Percentiles rank a stretch among this genome's conserved stretches.
Conservation (phyloP, 345 rosid species). For the Clausena lansium region DNA sequence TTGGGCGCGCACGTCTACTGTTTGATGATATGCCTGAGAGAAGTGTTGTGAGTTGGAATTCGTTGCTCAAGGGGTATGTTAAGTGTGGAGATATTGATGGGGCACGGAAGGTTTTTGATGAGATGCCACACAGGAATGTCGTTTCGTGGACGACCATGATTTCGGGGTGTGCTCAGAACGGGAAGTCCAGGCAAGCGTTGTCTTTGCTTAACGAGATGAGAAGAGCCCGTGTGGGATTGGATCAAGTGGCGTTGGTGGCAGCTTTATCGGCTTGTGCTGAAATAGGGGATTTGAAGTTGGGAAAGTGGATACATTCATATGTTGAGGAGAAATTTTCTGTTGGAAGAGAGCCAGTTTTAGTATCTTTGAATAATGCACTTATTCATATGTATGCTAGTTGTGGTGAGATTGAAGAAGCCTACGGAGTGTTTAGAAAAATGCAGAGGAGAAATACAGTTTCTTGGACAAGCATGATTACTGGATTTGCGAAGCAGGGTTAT, state of each 20-base stretch:
- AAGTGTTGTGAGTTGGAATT: conserved; percentile 39
- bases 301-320: conserved; percentile 40
- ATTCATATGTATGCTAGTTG: conserved; percentile 53
- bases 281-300: conserved; percentile 34
- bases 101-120: conserved; percentile 31
- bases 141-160: conserved; percentile 48
- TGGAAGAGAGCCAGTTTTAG: conserved; percentile 15
- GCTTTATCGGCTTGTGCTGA: conserved; percentile 46
- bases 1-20: conserved; percentile 26
- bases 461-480: conserved; percentile 44
- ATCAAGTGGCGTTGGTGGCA: conserved; percentile 35
- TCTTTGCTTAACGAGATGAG: conserved; percentile 34
- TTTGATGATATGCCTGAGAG: conserved; percentile 43
- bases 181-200: conserved; percentile 36
- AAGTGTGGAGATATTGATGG: conserved; percentile 29
- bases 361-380: conserved; percentile 40
- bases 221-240: conserved; percentile 29
- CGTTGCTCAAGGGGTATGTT: conserved; percentile 35
- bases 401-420: conserved; percentile 40
- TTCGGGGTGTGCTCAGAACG: conserved; percentile 31
- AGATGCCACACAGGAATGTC: conserved; percentile 37
- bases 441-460: conserved; percentile 29
- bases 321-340: conserved; percentile 14
- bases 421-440: conserved; percentile 32
- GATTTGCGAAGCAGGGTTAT: conserved; percentile 42